Evolutionary conservation across 495 filamentous ascomycete genomes (phyloP).

Genomic region (Penicillium canescens): DNA sequence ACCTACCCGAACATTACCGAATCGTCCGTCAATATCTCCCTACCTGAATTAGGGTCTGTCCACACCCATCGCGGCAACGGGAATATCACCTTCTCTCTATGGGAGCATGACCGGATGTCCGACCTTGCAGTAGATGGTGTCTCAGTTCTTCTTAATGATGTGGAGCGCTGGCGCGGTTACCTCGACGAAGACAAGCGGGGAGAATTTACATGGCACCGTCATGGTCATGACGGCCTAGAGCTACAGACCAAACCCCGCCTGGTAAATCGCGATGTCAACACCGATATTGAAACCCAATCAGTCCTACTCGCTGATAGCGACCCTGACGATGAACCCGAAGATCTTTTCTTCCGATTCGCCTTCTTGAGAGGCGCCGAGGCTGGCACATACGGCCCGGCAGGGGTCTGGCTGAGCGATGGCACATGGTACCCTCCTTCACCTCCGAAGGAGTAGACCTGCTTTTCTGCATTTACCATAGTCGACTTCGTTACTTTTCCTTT

Average conservation of each 20-base stretch:
- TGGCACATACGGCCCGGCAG: constrained; percentile 79
- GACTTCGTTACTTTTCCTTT: not conserved
- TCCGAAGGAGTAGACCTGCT: constrained; percentile 26
- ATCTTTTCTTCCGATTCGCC: constrained; percentile 83
- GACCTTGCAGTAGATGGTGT: constrained; percentile 80
- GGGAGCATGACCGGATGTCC: constrained; percentile 42
- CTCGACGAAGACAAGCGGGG: constrained; percentile 46
- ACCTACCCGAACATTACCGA: constrained; percentile 63
- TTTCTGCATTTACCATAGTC: not conserved
- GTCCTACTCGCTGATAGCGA: constrained; percentile 37
- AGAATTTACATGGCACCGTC: constrained; percentile 49
- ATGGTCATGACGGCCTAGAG: constrained; percentile 44
- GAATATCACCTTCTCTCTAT: constrained; percentile 61
- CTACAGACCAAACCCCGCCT: constrained; percentile 24
- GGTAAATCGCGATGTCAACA: constrained; percentile 16
- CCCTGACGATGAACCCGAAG: constrained; percentile 39
- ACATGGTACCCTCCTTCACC: constrained; percentile 58
- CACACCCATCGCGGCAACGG: constrained; percentile 40
- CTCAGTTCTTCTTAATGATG: constrained; percentile 90
- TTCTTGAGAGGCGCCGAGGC: constrained; percentile 69
- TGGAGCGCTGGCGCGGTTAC: constrained; percentile 76
- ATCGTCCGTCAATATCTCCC: constrained; percentile 52
- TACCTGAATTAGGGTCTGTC: constrained; percentile 31
- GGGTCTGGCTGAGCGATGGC: constrained; percentile 69
- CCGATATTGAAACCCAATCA: constrained; percentile 18